Base-by-base conservation (phyloP, 1,139 yeast species). In the Saccharomyces hybrid region DNA sequence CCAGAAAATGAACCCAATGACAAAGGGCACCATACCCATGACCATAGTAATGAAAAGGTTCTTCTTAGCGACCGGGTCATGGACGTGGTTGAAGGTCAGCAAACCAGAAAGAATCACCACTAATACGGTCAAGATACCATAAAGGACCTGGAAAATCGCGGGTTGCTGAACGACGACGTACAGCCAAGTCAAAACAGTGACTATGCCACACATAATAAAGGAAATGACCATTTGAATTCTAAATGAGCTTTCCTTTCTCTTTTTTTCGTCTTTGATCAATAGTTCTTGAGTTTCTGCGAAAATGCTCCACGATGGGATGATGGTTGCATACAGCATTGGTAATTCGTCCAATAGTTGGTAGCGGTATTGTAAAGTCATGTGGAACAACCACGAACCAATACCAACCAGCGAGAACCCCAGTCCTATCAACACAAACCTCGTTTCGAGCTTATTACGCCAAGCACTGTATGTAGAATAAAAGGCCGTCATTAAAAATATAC, bases 291-390 rank as follows among this genome's bases (percentile, higher is more conserved):
- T 62, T 46, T 84, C 90, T 32, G 38, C 38, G 14, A 32, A 32
- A 32, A 32, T 32, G 38, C 38, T 13, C 89, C 97, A 95, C 60
- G 88, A 85, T 0, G 98, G 98, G 29, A 93, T 84, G 62, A 97
- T 90, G 1, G 98, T 93, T 41, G 97, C 97, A 72, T 93, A 93
- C 59, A 93, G 88, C 99, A 93, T 93, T 46, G 99, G 99, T 66
- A 93, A 77, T 71, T 93, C 99, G 73, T 93, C 99, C 70, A 93
- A 77, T 57, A 93, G 72, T 73, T 93, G 99, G 73, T 80, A 93
- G 69, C 86, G 89, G 70, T 90, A 91, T 59, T 81, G 77, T 62
- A 93, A 76, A 5, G 98, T 91, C 97, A 93, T 93, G 71, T 93
- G 99, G 75, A 93, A 93, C 62, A 89, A 74, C 95, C 97, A 93